Percentiles rank a stretch among this genome's conserved stretches.
These are phyloP conservation scores for Phaeosphaeria sp. DNA, from an alignment of 2,329 filamentous ascomycete species.

Conservation along the genomic window DNA sequence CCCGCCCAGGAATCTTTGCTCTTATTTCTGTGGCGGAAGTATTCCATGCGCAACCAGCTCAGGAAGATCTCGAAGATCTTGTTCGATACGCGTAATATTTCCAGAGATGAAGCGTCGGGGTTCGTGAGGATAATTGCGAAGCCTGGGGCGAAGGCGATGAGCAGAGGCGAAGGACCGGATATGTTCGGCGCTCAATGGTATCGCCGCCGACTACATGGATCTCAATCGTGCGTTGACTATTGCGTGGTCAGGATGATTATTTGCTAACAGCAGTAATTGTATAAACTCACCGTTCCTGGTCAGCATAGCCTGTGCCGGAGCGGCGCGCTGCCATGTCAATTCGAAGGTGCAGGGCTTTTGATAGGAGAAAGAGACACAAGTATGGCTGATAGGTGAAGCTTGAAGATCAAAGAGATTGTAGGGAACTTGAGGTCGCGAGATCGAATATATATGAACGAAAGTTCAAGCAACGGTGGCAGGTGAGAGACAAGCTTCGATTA, in stretches of 20 bases:
- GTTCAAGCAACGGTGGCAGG: background rate
- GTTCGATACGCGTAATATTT: background rate
- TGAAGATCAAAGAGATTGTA: too few relatives aligned
- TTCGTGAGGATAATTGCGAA: background rate
- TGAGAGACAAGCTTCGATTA: background rate
- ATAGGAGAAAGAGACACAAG: background rate
- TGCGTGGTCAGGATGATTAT: background rate
- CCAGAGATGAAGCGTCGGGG: background rate
- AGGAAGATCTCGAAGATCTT: background rate
- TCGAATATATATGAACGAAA: background rate
- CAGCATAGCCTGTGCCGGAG: background rate
- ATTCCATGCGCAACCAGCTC: background rate
- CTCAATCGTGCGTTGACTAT: background rate
- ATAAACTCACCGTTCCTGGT: background rate
- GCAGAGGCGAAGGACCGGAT: background rate
- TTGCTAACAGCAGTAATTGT: background rate
- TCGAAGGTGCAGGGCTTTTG: background rate
- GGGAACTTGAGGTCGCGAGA: background rate
- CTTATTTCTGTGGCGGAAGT: background rate
- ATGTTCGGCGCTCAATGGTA: background rate
- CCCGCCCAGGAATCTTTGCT: background rate
- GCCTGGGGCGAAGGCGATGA: background rate
- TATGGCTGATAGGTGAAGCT: too few relatives aligned
- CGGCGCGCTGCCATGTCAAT: background rate
- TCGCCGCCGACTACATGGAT: background rate